Evolutionary conservation across 257 asterid species (phyloP), one percentile per base, ranked within the genome.

Genomic region (Scutellaria baicalensis): DNA sequence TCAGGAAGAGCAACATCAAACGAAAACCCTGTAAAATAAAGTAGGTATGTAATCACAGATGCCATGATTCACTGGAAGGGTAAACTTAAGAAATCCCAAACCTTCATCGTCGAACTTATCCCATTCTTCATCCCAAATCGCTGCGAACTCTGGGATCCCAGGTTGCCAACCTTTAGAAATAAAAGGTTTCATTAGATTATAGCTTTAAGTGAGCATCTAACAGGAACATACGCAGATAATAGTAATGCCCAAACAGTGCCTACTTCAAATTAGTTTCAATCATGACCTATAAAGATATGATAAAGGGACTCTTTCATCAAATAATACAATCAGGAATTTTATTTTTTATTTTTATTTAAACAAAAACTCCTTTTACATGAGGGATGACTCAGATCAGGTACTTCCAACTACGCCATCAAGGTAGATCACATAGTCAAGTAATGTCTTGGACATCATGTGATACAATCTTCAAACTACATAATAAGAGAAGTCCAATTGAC

Each of bases 61-160:
- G 51, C 20, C 31, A 59, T 8, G 20, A 16, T 51, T 39, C 38
- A 71, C 3, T n/a, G 54, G 11, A 18, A 59, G 14, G 35, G 54
- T 21, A 56, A 8, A 69, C 31, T 9, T 18, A 75, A 43, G 62
- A 68, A 71, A 75, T 40, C 72, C 6, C 76, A 66, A 78, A 94
- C 99, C 99, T 89, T 91, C 96, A 74, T 94, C 99, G 21, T 91
- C 92, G 54, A 94, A 94, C 81, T 94, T 94, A 85, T 94, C 99
- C 99, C 99, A 94, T 48, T 94, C 99, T 84, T 94, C 99, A 80
- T 94, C 98, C 99, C 99, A 94, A 62, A 89, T 80, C 71, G 83
- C 89, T 55, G 96, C 91, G 54, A 85, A 57, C 79, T 88, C 98
- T 2, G 98, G 96, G 58, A 94, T 74, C 59, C 99, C 99, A 66